Evolutionary conservation across 2,329 filamentous ascomycete species (phyloP).

Genomic region (Colletotrichum orchidophilum): DNA sequence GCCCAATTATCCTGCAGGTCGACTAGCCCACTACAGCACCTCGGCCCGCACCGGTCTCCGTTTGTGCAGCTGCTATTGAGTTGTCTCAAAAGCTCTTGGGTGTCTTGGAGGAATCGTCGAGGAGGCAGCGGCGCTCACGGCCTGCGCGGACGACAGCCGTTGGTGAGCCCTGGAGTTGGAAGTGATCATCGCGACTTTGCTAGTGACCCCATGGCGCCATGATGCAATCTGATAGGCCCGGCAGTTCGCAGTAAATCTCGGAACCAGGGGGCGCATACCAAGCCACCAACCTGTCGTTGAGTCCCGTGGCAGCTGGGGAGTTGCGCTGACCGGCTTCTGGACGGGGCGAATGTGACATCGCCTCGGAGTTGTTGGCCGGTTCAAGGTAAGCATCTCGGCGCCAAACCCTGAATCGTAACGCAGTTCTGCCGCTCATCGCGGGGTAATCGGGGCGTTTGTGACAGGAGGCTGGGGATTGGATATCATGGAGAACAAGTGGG

Average conservation of each 20-base stretch:
- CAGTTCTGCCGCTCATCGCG: slow-evolving; percentile 17
- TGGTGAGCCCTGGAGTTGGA: background rate
- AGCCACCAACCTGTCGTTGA: background rate
- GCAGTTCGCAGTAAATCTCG: slow-evolving; percentile 15
- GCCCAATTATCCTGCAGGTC: background rate
- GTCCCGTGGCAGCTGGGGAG: slow-evolving; percentile 3
- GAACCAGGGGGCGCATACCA: background rate
- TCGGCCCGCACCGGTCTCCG: slow-evolving; percentile 17
- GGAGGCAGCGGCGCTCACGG: background rate
- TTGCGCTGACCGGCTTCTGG: background rate
- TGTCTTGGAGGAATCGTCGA: background rate
- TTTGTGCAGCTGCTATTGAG: background rate
- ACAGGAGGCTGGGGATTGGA: background rate
- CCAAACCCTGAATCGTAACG: background rate
- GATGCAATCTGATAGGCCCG: slow-evolving; percentile 18
- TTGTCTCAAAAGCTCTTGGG: background rate
- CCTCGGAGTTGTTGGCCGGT: slow-evolving; percentile 5
- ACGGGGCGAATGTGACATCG: slow-evolving; percentile 6
- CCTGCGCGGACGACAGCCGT: slow-evolving; percentile 6
- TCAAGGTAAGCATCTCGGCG: slow-evolving; percentile 17
- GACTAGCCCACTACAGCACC: slow-evolving; percentile 26
- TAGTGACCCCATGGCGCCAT: slow-evolving; percentile 6
- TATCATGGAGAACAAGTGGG: slow-evolving; percentile 14
- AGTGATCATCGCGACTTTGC: background rate
- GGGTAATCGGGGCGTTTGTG: slow-evolving; percentile 14